phyloP scores from a whole-genome alignment of 495 filamentous ascomycete species.

The Amphirosellinia nigrospora region DNA sequence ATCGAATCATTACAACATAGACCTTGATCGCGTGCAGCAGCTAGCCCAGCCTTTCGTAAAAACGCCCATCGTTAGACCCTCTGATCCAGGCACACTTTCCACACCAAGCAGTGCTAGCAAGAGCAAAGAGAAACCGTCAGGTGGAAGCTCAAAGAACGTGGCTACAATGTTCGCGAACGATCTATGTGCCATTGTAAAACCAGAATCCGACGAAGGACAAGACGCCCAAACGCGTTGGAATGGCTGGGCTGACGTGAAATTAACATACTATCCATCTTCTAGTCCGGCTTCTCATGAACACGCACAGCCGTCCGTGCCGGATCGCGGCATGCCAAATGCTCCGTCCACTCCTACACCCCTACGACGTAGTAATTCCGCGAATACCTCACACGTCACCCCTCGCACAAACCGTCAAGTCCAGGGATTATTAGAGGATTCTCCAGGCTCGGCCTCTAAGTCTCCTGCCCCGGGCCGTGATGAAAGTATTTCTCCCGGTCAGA shows the following conservation, averaged over 20 bases:
- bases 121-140: constrained; percentile 70
- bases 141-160: constrained; percentile 45
- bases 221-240: constrained; percentile 42
- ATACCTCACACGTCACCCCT: constrained; percentile 41
- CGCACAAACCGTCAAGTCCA: constrained; percentile 38
- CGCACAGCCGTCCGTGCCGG: constrained; percentile 31
- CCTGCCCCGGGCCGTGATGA: constrained; percentile 57
- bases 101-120: constrained; percentile 61
- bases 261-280: constrained; percentile 52
- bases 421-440: constrained; percentile 47
- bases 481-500: constrained; percentile 51
- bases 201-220: constrained; percentile 43
- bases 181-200: constrained; percentile 69
- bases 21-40: constrained; percentile 84
- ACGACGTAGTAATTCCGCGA: constrained; percentile 51
- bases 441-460: constrained; percentile 35
- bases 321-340: constrained; percentile 33
- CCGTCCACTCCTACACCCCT: constrained; percentile 55
- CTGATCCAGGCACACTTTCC: constrained; percentile 44
- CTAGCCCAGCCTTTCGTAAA: constrained; percentile 84
- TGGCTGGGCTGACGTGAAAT: constrained; percentile 58
- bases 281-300: constrained; percentile 30
- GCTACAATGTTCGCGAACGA: constrained; percentile 75
- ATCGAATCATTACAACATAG: constrained; percentile 90
- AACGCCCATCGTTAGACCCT: constrained; percentile 52